Evolutionary conservation across 116 monocot species (phyloP).

Genomic region (Posidonia oceanica): DNA sequence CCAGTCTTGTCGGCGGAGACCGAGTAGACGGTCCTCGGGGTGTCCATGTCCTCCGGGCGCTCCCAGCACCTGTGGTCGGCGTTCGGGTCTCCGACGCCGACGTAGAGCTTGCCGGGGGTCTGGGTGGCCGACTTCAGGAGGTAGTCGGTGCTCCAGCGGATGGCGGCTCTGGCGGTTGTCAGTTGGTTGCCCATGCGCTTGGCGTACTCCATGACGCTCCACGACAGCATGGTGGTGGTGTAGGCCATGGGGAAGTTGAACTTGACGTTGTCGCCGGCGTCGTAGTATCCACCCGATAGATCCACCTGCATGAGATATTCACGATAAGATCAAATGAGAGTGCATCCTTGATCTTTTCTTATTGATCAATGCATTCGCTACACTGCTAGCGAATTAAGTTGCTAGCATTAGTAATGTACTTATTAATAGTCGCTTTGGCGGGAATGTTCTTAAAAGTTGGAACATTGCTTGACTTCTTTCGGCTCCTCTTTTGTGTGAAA

Average conservation of each 20-base stretch:
- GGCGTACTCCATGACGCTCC: slow-evolving; percentile 63
- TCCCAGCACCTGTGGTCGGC: slow-evolving; percentile 60
- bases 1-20: slow-evolving; percentile 32
- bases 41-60: slow-evolving; percentile 39
- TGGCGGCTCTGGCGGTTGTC: slow-evolving; percentile 26
- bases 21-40: slow-evolving; percentile 26
- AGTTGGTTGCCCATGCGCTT: slow-evolving; percentile 27
- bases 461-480: too few relatives aligned
- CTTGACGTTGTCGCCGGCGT: slow-evolving; percentile 90
- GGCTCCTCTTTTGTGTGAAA: too few relatives aligned
- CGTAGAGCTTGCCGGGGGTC: slow-evolving; percentile 39
- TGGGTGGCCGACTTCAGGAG: slow-evolving; percentile 49
- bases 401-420: too few relatives aligned
- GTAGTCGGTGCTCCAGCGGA: slow-evolving; percentile 78
- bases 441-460: too few relatives aligned
- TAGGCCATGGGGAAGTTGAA: slow-evolving; percentile 88
- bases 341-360: too few relatives aligned
- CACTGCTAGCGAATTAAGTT: too few relatives aligned
- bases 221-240: slow-evolving; percentile 78
- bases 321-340: too few relatives aligned
- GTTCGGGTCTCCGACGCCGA: slow-evolving; percentile 44
- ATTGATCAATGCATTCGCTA: too few relatives aligned
- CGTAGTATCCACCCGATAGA: slow-evolving; percentile 76
- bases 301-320: slow-evolving; percentile 35
- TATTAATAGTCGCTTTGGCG: too few relatives aligned